A percentile compares a stretch with the other conserved stretches of the same genome.
Conservation (phyloP, 805 yeast species). For the Suhomyces kilbournensis region DNA sequence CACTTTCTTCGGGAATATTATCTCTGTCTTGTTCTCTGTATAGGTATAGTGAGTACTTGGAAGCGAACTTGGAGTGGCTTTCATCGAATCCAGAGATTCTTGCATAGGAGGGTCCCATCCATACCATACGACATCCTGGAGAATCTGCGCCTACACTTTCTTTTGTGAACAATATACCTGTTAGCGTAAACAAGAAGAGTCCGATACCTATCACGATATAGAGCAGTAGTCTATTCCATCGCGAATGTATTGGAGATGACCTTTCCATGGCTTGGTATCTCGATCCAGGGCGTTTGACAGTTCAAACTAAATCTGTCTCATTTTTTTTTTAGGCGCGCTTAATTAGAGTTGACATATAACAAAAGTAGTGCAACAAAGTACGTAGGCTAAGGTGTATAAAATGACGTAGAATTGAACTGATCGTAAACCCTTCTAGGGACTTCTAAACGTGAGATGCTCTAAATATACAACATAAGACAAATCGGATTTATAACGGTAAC, state of each 20-base stretch:
- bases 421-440: background rate
- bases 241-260: background rate
- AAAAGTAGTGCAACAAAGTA: background rate
- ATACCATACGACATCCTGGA: conserved; percentile 59
- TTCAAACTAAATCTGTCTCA: background rate
- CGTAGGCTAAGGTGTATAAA: background rate
- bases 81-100: conserved; percentile 68
- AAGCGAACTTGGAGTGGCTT: conserved; percentile 65
- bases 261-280: background rate
- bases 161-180: conserved; percentile 14
- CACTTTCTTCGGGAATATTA: conserved; percentile 43
- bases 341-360: background rate
- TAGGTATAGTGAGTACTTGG: conserved; percentile 78
- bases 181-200: conserved; percentile 11
- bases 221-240: conserved; percentile 9
- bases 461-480: background rate
- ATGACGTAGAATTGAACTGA: background rate
- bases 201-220: conserved; percentile 16
- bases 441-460: background rate
- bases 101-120: conserved; percentile 84
- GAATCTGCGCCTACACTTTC: conserved; percentile 29
- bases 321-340: background rate
- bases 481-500: background rate
- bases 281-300: background rate
- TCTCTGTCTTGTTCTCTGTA: conserved; percentile 83